Base-by-base conservation (phyloP, 306 rosid species). In the Prunus mume region DNA sequence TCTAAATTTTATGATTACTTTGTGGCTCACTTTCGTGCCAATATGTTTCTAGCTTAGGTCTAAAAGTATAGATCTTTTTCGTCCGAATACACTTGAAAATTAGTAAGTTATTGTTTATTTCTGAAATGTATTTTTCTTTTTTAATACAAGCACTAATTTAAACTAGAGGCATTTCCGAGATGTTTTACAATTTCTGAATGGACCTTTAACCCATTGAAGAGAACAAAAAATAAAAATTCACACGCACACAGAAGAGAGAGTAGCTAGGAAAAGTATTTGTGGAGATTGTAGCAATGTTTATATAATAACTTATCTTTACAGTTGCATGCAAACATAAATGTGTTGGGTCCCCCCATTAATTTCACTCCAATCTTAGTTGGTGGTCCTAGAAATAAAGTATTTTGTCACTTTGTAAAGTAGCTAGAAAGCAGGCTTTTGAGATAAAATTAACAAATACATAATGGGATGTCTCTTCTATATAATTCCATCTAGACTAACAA, bases 1-100 rank as follows among this genome's bases (percentile, higher is more conserved):
- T 68, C 49, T 55, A 68, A 43, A 56, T 82, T 24, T 46, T 63
- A 38, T 61, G n/a, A n/a, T 52, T 10, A 18, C 60, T 64, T 19
- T 5, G 1, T 2, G 7, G 51, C 17, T 54, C 52, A 55, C 27
- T 28, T 30, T 50, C 2, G 3, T 38, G 41, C 6, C 8, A 25
- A 34, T 34, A 6, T 9, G 6, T 0, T 5, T 71, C 64, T 5
- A 30, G 64, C 47, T 32, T 54, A 12, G 63, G 69, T 19, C 50
- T 27, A 30, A 24, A 71, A 54, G 50, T 30, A 4, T 61, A 14
- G 12, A 1, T 27, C 6, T 4, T 27, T 61, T 61, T 4, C 4
- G 9, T 58, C 18, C 3, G 22, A 55, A 55, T 20, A n/a, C 7
- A 32, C 38, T 32, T 32, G 2, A 0, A 32, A 5, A 32, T 28